Evolutionary conservation across 2,329 filamentous ascomycete species (phyloP), one percentile per base, ranked within the genome.

Genomic region (Paraphoma sp.): DNA sequence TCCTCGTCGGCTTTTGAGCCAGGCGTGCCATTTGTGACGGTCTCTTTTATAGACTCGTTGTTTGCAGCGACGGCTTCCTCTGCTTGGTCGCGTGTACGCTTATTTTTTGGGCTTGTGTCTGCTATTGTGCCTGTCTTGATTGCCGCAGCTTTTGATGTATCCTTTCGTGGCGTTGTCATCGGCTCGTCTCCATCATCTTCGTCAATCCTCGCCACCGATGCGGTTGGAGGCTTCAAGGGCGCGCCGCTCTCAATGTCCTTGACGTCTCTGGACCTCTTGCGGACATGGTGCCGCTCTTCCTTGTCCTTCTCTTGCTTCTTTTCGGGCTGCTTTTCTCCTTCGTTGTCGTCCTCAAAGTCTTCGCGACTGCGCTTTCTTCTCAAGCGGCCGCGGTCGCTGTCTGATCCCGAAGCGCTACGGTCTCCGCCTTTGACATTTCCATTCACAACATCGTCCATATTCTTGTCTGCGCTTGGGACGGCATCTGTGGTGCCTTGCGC

Each of bases 251-350:
- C 67, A 23, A 72, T 68, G 36, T 72, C 67, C 28, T 74, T 70
- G 0, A 79, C 74, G 51, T 82, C 80, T 64, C 80, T 73, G 57
- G 80, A 82, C 59, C 80, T 73, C 69, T 83, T 83, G 57, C 80
- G 76, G 8, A 62, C 70, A 64, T 82, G 80, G 41, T 75, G 75
- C 28, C 51, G 47, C 8, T 40, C 45, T 33, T 53, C 51, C 57
- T 74, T 74, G 12, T 71, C 63, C 28, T 74, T 53, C 57, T 73
- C 76, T 11, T 72, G 62, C 50, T 76, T 71, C 51, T 73, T 73
- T 29, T 70, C 70, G 6, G 68, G 59, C 6, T 65, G 68, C 57
- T 71, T 68, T 17, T 75, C 69, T 9, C 71, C 69, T 31, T 69
- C 67, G 6, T 70, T 59, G 17, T 78, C 77, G 10, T 71, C 73